phyloP scores from a whole-genome alignment of 352 stramenopile species.

The Globisporangium okanoganense region DNA sequence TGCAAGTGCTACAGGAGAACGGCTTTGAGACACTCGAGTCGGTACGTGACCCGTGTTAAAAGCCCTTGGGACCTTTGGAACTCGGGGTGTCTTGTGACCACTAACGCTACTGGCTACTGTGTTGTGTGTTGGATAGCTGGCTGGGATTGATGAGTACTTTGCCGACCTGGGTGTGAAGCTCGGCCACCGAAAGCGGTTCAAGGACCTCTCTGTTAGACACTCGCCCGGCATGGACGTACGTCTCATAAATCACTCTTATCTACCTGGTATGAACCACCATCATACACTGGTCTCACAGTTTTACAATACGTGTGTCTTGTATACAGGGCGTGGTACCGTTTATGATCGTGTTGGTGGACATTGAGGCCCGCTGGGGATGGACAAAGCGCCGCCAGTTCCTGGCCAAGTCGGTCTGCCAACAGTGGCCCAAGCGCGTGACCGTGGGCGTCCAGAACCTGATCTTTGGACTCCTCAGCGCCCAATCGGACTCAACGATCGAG shows the following conservation, averaged over 20 bases:
- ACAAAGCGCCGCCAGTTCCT: slow-evolving; percentile 9
- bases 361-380: slow-evolving; percentile 9
- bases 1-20: slow-evolving; percentile 13
- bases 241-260: background rate
- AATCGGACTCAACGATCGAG: slow-evolving; percentile 10
- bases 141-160: slow-evolving; percentile 14
- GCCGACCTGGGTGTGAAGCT: slow-evolving; percentile 11
- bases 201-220: slow-evolving; percentile 11
- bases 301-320: background rate
- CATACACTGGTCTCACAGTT: background rate
- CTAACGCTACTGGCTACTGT: background rate
- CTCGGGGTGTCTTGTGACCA: background rate
- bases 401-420: slow-evolving; percentile 10
- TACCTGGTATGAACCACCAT: background rate
- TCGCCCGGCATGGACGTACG: slow-evolving; percentile 12
- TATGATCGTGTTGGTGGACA: slow-evolving; percentile 10
- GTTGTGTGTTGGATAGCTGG: background rate
- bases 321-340: slow-evolving; percentile 10
- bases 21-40: slow-evolving; percentile 10
- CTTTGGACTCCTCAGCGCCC: slow-evolving; percentile 6
- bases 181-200: slow-evolving; percentile 15
- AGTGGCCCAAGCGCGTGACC: slow-evolving; percentile 12
- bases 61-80: no score
- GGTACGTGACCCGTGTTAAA: slow-evolving; percentile 1
- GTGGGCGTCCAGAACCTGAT: slow-evolving; percentile 13